Evolutionary conservation across 768 basidiomycete genomes (phyloP).

Genomic region (Agrocybe chaxingu): DNA sequence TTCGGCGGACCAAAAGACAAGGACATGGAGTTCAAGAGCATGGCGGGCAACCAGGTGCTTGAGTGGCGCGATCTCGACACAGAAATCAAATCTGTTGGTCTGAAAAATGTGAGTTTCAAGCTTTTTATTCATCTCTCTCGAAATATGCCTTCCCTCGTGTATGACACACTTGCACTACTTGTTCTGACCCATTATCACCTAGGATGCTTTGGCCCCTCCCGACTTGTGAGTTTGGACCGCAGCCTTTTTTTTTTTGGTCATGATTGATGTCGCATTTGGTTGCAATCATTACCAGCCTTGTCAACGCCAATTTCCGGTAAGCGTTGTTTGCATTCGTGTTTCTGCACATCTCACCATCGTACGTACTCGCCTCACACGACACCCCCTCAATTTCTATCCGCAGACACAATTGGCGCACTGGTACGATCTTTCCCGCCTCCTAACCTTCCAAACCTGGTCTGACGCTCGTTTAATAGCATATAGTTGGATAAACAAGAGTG

Average conservation of each 20-base stretch:
- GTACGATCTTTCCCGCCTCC: slow-evolving; percentile 17
- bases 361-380: background rate
- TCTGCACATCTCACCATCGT: background rate
- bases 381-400: background rate
- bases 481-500: slow-evolving; percentile 37
- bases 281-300: slow-evolving; percentile 25
- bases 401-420: slow-evolving; percentile 48
- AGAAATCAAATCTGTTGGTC: slow-evolving; percentile 57
- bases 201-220: slow-evolving; percentile 42
- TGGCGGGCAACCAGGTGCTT: slow-evolving; percentile 63
- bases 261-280: background rate
- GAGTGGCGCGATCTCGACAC: slow-evolving; percentile 60
- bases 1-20: slow-evolving; percentile 57
- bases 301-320: slow-evolving; percentile 41
- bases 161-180: background rate
- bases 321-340: slow-evolving; percentile 5
- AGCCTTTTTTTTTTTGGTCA: background rate
- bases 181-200: background rate
- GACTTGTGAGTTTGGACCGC: slow-evolving; percentile 32
- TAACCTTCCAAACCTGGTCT: background rate
- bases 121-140: background rate
- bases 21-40: slow-evolving; percentile 50
- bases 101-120: slow-evolving; percentile 37
- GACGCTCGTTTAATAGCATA: slow-evolving; percentile 27
- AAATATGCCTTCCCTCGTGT: no score